A percentile compares a stretch with the other conserved stretches of the same genome.
Evolutionary conservation across 192 early-diverging fungal species (phyloP).

Genomic region (Pilaira anomala): DNA sequence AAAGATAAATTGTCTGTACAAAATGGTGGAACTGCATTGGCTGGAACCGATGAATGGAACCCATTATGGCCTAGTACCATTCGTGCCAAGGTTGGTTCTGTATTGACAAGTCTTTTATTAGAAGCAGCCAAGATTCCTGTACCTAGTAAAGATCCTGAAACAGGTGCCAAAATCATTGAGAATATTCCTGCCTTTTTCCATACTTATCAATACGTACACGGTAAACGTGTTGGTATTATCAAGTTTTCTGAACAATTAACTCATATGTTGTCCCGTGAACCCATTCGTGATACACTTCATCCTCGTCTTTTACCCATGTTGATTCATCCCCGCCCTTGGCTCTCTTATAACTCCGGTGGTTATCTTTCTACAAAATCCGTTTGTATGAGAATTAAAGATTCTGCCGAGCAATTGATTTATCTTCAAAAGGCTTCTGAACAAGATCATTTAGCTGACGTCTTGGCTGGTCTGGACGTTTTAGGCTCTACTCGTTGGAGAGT

Average conservation of each 20-base stretch:
- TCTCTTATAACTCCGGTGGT: slow-evolving; percentile 80
- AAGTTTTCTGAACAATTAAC: slow-evolving; percentile 61
- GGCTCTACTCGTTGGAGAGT: slow-evolving; percentile 86
- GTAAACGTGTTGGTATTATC: slow-evolving; percentile 74
- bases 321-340: slow-evolving; percentile 88
- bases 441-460: slow-evolving; percentile 62
- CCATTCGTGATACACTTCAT: slow-evolving; percentile 55
- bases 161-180: slow-evolving; percentile 49
- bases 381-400: slow-evolving; percentile 75
- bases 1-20: slow-evolving; percentile 13
- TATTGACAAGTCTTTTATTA: slow-evolving; percentile 59
- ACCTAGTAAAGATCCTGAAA: slow-evolving; percentile 54
- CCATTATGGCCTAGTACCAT: slow-evolving; percentile 38
- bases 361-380: slow-evolving; percentile 70
- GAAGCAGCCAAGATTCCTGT: slow-evolving; percentile 68
- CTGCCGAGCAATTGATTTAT: slow-evolving; percentile 72
- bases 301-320: slow-evolving; percentile 92
- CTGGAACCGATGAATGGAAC: slow-evolving; percentile 25
- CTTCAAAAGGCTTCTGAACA: slow-evolving; percentile 76
- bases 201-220: slow-evolving; percentile 54
- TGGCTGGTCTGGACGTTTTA: slow-evolving; percentile 81
- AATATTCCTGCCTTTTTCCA: slow-evolving; percentile 82
- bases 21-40: slow-evolving; percentile 21
- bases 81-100: slow-evolving; percentile 47
- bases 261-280: slow-evolving; percentile 62